phyloP scores from a whole-genome alignment of 2,329 filamentous ascomycete species.

The Talaromyces sp. region DNA sequence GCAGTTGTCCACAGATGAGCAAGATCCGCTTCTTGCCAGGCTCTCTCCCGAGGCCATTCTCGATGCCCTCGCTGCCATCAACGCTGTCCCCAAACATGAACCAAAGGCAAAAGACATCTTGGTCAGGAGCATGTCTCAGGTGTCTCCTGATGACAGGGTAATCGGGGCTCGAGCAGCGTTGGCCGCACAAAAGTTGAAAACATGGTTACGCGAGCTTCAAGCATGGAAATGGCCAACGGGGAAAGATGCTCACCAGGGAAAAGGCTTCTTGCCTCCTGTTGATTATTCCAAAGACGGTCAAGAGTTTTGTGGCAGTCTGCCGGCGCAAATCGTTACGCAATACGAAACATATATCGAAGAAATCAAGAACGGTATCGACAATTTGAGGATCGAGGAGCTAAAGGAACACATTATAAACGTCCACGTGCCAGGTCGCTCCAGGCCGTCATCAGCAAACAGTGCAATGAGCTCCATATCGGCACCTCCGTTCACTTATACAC shows the following conservation, averaged over 20 bases:
- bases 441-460: slow-evolving; percentile 44
- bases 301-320: slow-evolving; percentile 67
- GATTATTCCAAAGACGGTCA: slow-evolving; percentile 16
- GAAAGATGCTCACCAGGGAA: slow-evolving; percentile 31
- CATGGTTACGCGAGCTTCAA: slow-evolving; percentile 56
- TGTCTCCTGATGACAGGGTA: slow-evolving; percentile 53
- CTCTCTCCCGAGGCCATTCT: slow-evolving; percentile 52
- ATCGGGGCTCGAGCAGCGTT: slow-evolving; percentile 56
- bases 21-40: slow-evolving; percentile 47
- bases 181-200: slow-evolving; percentile 53
- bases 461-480: slow-evolving; percentile 35
- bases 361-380: slow-evolving; percentile 53
- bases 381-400: slow-evolving; percentile 61
- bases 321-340: slow-evolving; percentile 55
- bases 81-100: slow-evolving; percentile 36
- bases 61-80: slow-evolving; percentile 42
- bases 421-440: slow-evolving; percentile 62
- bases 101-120: slow-evolving; percentile 35
- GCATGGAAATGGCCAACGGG: slow-evolving; percentile 54
- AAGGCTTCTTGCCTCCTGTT: slow-evolving; percentile 36
- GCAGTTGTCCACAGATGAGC: slow-evolving; percentile 31
- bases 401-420: slow-evolving; percentile 82
- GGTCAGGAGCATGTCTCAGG: slow-evolving; percentile 48
- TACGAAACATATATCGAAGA: slow-evolving; percentile 72
- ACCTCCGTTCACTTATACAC: slow-evolving; percentile 51